Evolutionary conservation across 768 basidiomycete species (phyloP).

Genomic region (Xerocomellus dryophilus): DNA sequence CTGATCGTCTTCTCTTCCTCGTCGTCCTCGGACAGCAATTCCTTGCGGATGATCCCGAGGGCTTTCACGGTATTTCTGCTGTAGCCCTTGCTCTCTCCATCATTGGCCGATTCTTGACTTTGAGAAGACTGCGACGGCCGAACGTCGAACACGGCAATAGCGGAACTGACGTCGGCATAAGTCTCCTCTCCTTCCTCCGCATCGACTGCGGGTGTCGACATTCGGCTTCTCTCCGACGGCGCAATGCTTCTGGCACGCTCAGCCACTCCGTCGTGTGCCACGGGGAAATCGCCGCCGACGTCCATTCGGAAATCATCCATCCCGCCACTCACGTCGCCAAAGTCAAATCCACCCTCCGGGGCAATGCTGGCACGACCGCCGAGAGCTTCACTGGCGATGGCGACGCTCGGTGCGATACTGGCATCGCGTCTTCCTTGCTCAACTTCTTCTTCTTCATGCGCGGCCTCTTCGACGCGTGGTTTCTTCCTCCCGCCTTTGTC

Average conservation of each 20-base stretch:
- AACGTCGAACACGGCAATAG: slow-evolving; percentile 78
- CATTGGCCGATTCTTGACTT: slow-evolving; percentile 41
- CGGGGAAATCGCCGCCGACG: slow-evolving; percentile 45
- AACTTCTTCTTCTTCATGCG: slow-evolving; percentile 53
- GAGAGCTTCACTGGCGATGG: slow-evolving; percentile 53
- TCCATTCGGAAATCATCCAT: slow-evolving; percentile 76
- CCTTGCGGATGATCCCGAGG: slow-evolving; percentile 66
- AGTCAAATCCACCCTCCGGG: slow-evolving; percentile 58
- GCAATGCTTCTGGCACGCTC: slow-evolving; percentile 47
- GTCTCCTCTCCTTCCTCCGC: slow-evolving; percentile 61
- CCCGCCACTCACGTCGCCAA: slow-evolving; percentile 51
- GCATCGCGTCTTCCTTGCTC: slow-evolving; percentile 69
- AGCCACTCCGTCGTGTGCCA: slow-evolving; percentile 31
- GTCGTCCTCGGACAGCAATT: slow-evolving; percentile 56
- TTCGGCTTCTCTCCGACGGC: slow-evolving; percentile 55
- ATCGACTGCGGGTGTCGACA: slow-evolving; percentile 67
- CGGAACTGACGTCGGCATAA: slow-evolving; percentile 69
- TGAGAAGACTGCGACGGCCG: slow-evolving; percentile 54
- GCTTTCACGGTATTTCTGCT: slow-evolving; percentile 90
- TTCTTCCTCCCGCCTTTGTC: slow-evolving; percentile 57
- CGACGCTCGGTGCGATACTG: slow-evolving; percentile 60
- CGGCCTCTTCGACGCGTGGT: slow-evolving; percentile 51
- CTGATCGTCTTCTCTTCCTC: slow-evolving; percentile 62
- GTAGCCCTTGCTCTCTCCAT: slow-evolving; percentile 67
- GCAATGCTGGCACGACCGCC: slow-evolving; percentile 52